Conservation (phyloP, 768 basidiomycete species). For the Naganishia vaughanmartiniae region DNA sequence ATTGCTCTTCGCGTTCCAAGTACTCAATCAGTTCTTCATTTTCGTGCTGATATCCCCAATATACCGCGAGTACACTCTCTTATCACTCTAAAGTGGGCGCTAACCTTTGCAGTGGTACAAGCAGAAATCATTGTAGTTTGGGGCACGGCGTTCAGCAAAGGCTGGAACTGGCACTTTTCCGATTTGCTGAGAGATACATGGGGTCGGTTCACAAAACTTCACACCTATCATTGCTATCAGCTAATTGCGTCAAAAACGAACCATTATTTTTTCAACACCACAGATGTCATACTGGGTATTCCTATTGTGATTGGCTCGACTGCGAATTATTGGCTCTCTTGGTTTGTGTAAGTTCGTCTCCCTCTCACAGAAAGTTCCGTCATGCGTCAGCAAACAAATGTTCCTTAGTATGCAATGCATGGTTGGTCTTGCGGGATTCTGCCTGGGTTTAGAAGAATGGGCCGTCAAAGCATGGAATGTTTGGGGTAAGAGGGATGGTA, state of each 20-base stretch:
- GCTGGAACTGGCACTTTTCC: neutral
- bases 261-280: no score
- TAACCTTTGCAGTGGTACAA: neutral
- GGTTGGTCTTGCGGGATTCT: neutral
- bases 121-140: neutral
- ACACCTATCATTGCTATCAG: neutral
- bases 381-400: neutral
- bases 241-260: neutral
- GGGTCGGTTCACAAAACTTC: no score
- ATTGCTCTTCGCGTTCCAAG: conserved; percentile 10
- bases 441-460: conserved; percentile 7
- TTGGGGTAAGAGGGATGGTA: neutral
- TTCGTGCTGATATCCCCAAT: conserved; percentile 4
- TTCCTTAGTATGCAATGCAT: neutral
- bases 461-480: neutral
- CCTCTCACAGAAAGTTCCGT: neutral
- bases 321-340: conserved; percentile 4
- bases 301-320: neutral
- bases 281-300: neutral
- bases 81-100: neutral
- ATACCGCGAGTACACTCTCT: neutral
- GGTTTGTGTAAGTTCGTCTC: neutral
- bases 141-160: neutral
- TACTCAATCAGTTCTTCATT: neutral
- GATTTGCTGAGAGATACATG: neutral